These are phyloP conservation scores for Santalum album DNA, from an alignment of 164 flowering plant species.

Conservation along the genomic window DNA sequence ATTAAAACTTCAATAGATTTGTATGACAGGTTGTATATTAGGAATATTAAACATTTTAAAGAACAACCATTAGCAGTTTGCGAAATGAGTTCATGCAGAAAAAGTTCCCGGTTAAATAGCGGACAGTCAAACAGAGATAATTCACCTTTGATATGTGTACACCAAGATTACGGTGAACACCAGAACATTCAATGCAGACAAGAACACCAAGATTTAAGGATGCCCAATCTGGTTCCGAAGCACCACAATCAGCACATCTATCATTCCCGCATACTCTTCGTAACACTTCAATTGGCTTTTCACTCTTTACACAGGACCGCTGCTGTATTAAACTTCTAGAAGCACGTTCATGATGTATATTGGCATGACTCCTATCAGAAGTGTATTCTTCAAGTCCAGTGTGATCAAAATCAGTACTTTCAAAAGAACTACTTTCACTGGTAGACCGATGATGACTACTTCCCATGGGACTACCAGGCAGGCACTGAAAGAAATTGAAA, in stretches of 20 bases:
- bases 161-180: conserved; percentile 98
- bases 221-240: conserved; percentile 97
- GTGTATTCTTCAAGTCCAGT: conserved; percentile 41
- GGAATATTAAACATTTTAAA: no score
- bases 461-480: conserved; percentile 42
- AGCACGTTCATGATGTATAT: conserved; percentile 44
- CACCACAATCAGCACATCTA: conserved; percentile 97
- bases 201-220: conserved; percentile 95
- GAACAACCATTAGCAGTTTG: no score
- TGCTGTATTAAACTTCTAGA: conserved; percentile 45
- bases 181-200: conserved; percentile 97
- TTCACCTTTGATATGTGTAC: conserved; percentile 80
- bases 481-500: conserved; percentile 25
- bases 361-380: conserved; percentile 34
- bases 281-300: conserved; percentile 75
- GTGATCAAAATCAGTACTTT: conserved; percentile 39
- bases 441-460: conserved; percentile 52
- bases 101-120: no score
- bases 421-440: conserved; percentile 84
- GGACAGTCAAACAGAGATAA: background rate
- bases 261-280: conserved; percentile 81
- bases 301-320: conserved; percentile 39
- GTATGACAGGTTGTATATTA: no score
- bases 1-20: no score
- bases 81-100: no score